Base-by-base conservation (phyloP, 495 filamentous ascomycete species). In the Penicillium pulvis region DNA sequence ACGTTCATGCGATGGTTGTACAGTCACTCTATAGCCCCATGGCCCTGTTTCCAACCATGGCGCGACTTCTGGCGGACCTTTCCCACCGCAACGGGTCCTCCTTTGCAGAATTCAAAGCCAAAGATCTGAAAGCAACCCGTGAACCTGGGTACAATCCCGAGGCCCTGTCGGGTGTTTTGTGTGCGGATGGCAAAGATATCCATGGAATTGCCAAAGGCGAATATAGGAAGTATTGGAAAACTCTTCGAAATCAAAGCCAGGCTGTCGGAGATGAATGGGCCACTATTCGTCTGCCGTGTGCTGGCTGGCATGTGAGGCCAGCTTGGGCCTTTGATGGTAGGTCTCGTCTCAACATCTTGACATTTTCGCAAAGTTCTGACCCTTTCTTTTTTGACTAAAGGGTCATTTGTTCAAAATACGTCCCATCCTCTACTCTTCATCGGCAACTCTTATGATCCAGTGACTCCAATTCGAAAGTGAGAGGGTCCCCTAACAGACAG, bases 341-440 rank as follows among this genome's bases (percentile, higher is more conserved):
- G 46, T 30, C 33, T 5, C 12, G 7, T 17, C 24, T n/a, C 10
- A 49, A 31, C 14, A 6, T 47, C 20, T 2, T 26, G 4, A 47
- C 44, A 26, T 11, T 8, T 42, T 16, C 17, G 39, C 39, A 6
- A n/a, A 26, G 20, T 3, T 17, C 39, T 41, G 5, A 41, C 19
- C 20, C 3, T 3, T 23, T 3, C 20, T 8, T 3, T 23, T 3
- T 16, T 26, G 10, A 0, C 10, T 2, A 36, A 31, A 49, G 46
- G 46, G 8, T 49, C 46, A 17, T 49, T 49, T 17, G 26, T 49
- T 49, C 46, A 49, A 33, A 49, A 49, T 14, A 49, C 46, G 14
- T 49, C 46, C 0, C 46, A 49, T 30, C 46, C 46, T 31, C 26
- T 49, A 31, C 46, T 49, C 14, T 49, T 49, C 11, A 49, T 49